Base-by-base conservation (phyloP, 441 rosid genomes). In the Erodium chrysanthum region DNA sequence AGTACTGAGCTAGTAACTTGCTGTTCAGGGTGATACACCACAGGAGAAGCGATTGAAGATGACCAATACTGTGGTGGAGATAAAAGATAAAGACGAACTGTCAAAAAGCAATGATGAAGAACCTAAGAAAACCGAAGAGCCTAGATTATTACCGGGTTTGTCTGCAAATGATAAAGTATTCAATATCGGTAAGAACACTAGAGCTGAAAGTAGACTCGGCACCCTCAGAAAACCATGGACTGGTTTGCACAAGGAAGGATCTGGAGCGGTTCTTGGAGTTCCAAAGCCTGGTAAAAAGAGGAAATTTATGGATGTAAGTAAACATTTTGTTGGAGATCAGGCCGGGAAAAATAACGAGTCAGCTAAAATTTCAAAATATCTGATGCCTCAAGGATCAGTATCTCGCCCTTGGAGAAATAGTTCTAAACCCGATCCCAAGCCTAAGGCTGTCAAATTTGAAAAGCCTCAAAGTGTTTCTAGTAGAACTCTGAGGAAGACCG, bases 221-320 rank as follows among this genome's bases (percentile, higher is more conserved):
- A 75, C 79, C 29, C 84, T 72, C 59, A 83, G 88, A 79, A 83
- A 78, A 84, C 77, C 74, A 25, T 79, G 96, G 70, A 84, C 89
- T 67, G 97, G 95, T 35, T 76, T 86, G 75, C 96, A 88, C 74
- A 91, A 81, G 85, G 91, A 87, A 78, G 96, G 96, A 71, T 79
- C 97, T 14, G 80, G 84, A 78, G 90, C 83, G 68, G 66, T 86
- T 70, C 84, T 88, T 71, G 99, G 99, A 59, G 89, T 92, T 74
- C 99, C 99, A 54, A 92, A 88, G 78, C 99, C 98, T 74, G 98
- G 99, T 72, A 95, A 92, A 84, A 95, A 88, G 76, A 83, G 90
- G 78, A 95, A 95, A 79, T 90, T 92, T 76, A 95, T 95, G 98
- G 99, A 95, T 23, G 99, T 95, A 54, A 91, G 99, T 84, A 90